Evolutionary conservation across 139 green algal species (phyloP).

Genomic region (Volvox reticuliferus): DNA sequence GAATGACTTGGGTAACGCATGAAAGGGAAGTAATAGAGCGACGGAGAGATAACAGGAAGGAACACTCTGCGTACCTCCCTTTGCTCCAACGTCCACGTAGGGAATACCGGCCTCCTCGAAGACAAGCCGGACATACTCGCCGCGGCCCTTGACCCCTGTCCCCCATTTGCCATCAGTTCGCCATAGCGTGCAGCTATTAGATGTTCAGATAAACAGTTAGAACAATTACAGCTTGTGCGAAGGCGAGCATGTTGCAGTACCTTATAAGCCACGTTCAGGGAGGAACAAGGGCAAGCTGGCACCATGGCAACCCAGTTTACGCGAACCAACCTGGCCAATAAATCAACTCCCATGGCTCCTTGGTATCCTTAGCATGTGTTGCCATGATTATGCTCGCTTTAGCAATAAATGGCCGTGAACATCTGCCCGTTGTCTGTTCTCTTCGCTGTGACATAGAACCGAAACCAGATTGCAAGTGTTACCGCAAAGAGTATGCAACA

Average conservation of each 20-base stretch:
- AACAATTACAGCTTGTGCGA: too few relatives aligned
- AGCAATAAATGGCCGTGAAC: background rate
- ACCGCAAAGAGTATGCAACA: background rate
- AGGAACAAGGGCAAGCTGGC: too few relatives aligned
- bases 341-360: constrained; percentile 27
- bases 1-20: background rate
- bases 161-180: too few relatives aligned
- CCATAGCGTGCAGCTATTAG: too few relatives aligned
- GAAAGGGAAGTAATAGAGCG: background rate
- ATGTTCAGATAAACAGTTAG: too few relatives aligned
- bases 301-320: too few relatives aligned
- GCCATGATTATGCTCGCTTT: background rate
- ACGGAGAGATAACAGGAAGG: background rate
- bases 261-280: too few relatives aligned
- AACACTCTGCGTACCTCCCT: background rate
- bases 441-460: background rate
- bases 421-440: too few relatives aligned
- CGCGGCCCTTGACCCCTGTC: constrained; percentile 65
- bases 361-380: background rate
- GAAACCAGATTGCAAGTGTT: background rate
- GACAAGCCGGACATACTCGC: constrained; percentile 61
- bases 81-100: constrained; percentile 53
- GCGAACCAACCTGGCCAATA: constrained; percentile 30
- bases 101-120: constrained; percentile 63
- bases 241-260: too few relatives aligned